Evolutionary conservation across 768 basidiomycete species (phyloP).

Genomic region (Pisolithus microcarpus): DNA sequence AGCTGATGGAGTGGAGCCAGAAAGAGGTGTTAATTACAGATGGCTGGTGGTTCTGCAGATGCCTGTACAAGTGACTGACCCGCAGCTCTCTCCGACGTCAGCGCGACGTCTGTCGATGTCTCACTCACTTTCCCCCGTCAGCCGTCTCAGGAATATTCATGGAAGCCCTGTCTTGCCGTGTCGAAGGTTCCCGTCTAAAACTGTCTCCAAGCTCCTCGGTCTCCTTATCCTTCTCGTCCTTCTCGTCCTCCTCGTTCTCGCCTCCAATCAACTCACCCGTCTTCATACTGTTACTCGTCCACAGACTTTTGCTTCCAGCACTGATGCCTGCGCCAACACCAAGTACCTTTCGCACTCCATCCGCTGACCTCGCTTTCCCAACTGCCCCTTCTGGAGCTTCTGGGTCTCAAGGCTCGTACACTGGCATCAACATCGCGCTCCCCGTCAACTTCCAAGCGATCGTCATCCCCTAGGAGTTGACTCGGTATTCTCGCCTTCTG

Average conservation of each 20-base stretch:
- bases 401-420: slow-evolving; percentile 79
- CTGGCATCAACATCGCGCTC: slow-evolving; percentile 77
- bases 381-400: slow-evolving; percentile 80
- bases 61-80: slow-evolving; percentile 15
- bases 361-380: slow-evolving; percentile 88
- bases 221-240: slow-evolving; percentile 16
- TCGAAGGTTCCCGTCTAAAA: slow-evolving; percentile 6
- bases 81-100: slow-evolving; percentile 22
- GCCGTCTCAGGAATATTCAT: neutral
- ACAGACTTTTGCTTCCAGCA: slow-evolving; percentile 48
- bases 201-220: slow-evolving; percentile 11
- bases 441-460: slow-evolving; percentile 42
- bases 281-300: slow-evolving; percentile 54
- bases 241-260: slow-evolving; percentile 36
- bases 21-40: neutral
- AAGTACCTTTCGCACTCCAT: slow-evolving; percentile 71
- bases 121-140: slow-evolving; percentile 2
- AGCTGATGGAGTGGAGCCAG: neutral
- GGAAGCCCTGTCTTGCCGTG: slow-evolving; percentile 5
- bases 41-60: neutral
- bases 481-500: slow-evolving; percentile 53
- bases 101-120: slow-evolving; percentile 7
- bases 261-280: slow-evolving; percentile 47
- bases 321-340: slow-evolving; percentile 42
- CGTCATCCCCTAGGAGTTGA: slow-evolving; percentile 64